Evolutionary conservation across 805 yeast genomes (phyloP).

Genomic region (Starmerella davenportii): DNA sequence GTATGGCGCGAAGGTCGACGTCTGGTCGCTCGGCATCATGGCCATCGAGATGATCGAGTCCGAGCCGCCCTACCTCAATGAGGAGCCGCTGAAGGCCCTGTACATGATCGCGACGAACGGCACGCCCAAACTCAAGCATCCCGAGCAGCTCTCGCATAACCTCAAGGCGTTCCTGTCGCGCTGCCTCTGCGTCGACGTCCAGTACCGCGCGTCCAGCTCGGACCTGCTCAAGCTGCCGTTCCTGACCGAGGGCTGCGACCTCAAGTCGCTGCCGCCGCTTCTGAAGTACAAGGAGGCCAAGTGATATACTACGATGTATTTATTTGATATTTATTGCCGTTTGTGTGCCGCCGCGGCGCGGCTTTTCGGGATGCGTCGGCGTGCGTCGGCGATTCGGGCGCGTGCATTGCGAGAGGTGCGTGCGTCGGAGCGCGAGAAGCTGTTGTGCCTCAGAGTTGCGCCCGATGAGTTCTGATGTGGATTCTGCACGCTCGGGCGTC

Average conservation of each 20-base stretch:
- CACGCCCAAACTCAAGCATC: conserved; percentile 56
- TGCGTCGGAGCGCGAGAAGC: no score
- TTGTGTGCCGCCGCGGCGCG: no score
- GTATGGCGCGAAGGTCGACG: conserved; percentile 66
- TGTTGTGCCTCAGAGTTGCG: no score
- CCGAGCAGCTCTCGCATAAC: conserved; percentile 49
- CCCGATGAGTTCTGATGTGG: no score
- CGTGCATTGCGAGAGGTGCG: no score
- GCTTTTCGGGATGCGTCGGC: no score
- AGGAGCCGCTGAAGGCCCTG: conserved; percentile 59
- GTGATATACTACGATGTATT: no score
- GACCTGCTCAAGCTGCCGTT: conserved; percentile 66
- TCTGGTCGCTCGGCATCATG: conserved; percentile 74
- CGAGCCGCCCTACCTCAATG: conserved; percentile 69
- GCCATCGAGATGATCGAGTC: conserved; percentile 76
- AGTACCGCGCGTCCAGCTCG: conserved; percentile 76
- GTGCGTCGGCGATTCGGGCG: no score
- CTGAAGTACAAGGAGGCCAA: conserved; percentile 15
- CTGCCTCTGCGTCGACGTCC: conserved; percentile 86
- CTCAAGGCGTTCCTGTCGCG: conserved; percentile 76
- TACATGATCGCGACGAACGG: conserved; percentile 67
- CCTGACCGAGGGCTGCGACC: conserved; percentile 19
- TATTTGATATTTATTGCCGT: neutral
- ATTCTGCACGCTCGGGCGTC: no score
- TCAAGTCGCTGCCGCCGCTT: conserved; percentile 21